Percentiles rank a stretch among this genome's conserved stretches.
phyloP scores from a whole-genome alignment of 345 rosid species.

The Corchorus olitorius region DNA sequence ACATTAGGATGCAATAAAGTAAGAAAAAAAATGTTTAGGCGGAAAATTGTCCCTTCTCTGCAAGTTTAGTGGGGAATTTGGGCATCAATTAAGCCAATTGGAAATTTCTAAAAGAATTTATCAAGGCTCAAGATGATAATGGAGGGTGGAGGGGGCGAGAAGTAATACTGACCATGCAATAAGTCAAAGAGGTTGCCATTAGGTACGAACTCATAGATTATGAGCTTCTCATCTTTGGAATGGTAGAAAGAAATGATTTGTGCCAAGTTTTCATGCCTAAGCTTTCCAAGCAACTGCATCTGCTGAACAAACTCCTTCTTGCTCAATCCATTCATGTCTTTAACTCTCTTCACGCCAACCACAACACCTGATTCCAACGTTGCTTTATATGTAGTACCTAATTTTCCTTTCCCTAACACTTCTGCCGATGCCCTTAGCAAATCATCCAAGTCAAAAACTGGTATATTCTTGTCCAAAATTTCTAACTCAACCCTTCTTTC shows the following conservation, averaged over 20 bases:
- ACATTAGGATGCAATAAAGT: too few relatives aligned
- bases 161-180: slow-evolving; percentile 48
- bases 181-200: slow-evolving; percentile 49
- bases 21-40: too few relatives aligned
- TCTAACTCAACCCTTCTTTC: slow-evolving; percentile 48
- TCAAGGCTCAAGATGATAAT: neutral
- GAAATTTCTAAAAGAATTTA: too few relatives aligned
- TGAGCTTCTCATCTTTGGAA: slow-evolving; percentile 56
- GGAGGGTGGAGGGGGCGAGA: neutral
- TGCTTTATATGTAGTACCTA: slow-evolving; percentile 53
- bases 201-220: slow-evolving; percentile 49
- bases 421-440: slow-evolving; percentile 59
- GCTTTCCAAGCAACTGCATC: slow-evolving; percentile 54
- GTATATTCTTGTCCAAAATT: slow-evolving; percentile 41
- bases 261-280: slow-evolving; percentile 49
- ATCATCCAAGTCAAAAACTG: slow-evolving; percentile 55
- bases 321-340: slow-evolving; percentile 35
- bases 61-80: too few relatives aligned
- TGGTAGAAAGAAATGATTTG: slow-evolving; percentile 50
- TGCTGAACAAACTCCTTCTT: slow-evolving; percentile 52
- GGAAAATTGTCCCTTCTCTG: too few relatives aligned
- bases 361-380: slow-evolving; percentile 47
- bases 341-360: slow-evolving; percentile 49
- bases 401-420: slow-evolving; percentile 49
- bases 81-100: too few relatives aligned